Evolutionary conservation across 108 stramenopile genomes (phyloP).

Genomic region (Pseudonitzschia multistriata): DNA sequence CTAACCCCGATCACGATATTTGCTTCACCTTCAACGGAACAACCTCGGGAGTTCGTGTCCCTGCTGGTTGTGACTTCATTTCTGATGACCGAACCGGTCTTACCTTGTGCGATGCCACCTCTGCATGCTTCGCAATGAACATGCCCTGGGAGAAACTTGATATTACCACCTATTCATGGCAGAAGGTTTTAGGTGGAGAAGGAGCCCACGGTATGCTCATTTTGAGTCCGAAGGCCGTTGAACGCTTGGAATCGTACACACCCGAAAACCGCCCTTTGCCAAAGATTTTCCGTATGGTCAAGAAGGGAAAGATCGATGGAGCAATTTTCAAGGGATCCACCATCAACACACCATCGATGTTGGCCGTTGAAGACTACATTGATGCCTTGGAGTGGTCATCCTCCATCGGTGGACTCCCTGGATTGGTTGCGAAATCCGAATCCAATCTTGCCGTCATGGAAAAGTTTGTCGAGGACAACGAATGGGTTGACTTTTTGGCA

Average conservation of each 20-base stretch:
- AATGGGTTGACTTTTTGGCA: slow-evolving; percentile 97
- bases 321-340: slow-evolving; percentile 97
- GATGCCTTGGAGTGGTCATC: slow-evolving; percentile 97
- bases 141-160: slow-evolving; percentile 99
- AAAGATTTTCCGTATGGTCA: slow-evolving; percentile 98
- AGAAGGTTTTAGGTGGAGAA: slow-evolving; percentile 99
- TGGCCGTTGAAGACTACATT: slow-evolving; percentile 99
- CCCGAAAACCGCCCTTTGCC: slow-evolving; percentile 96
- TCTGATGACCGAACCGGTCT: slow-evolving; percentile 90
- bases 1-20: slow-evolving; percentile 91
- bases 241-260: slow-evolving; percentile 94
- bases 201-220: slow-evolving; percentile 98
- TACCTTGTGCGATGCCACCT: slow-evolving; percentile 97
- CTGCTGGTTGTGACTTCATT: slow-evolving; percentile 93
- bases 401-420: slow-evolving; percentile 90
- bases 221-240: slow-evolving; percentile 95
- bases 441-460: slow-evolving; percentile 91
- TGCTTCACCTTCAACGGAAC: slow-evolving; percentile 99
- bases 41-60: slow-evolving; percentile 97
- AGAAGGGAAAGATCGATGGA: slow-evolving; percentile 95
- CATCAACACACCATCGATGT: slow-evolving; percentile 99
- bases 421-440: slow-evolving; percentile 86
- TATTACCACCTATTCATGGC: slow-evolving; percentile 99
- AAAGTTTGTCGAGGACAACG: slow-evolving; percentile 90
- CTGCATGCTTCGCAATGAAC: slow-evolving; percentile 98